Conservation (phyloP, 2,329 filamentous ascomycete species). For the Penicillium sp. region DNA sequence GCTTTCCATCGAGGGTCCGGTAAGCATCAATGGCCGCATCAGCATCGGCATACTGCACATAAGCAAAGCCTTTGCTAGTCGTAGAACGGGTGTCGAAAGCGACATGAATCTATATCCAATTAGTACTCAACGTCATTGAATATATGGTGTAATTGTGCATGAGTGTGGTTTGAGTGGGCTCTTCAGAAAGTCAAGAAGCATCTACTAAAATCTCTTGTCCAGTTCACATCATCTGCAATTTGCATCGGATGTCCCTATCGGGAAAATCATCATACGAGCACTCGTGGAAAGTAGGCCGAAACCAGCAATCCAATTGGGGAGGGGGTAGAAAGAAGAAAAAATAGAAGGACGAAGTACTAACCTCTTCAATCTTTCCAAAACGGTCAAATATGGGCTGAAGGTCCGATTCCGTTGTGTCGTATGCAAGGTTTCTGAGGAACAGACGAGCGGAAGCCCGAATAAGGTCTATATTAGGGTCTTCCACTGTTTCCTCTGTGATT, state of each 20-base stretch:
- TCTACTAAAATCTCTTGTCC: constrained; percentile 99
- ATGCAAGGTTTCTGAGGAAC: constrained; percentile 86
- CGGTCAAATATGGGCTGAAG: constrained; percentile 65
- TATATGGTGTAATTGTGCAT: constrained; percentile 16
- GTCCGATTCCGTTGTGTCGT: constrained; percentile 72
- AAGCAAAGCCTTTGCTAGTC: constrained; percentile 82
- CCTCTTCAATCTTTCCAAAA: constrained; percentile 80
- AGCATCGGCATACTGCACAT: constrained; percentile 72
- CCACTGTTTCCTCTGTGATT: constrained; percentile 17
- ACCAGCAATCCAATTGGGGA: constrained; percentile 13
- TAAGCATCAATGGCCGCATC: constrained; percentile 75
- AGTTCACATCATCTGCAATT: constrained; percentile 79
- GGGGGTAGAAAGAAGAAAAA: background rate
- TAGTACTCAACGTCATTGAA: constrained; percentile 38
- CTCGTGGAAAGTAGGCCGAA: constrained; percentile 15
- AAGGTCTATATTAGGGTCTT: constrained; percentile 52
- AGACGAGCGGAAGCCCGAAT: constrained; percentile 72
- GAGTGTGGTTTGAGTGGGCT: constrained; percentile 31
- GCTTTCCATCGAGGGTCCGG: constrained; percentile 71
- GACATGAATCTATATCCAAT: constrained; percentile 70
- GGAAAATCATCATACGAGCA: constrained; percentile 83
- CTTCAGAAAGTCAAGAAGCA: constrained; percentile 85
- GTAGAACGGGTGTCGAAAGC: constrained; percentile 67
- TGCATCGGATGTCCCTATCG: constrained; percentile 99
- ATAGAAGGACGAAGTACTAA: constrained; percentile 51